phyloP scores from a whole-genome alignment of 768 basidiomycete species.

The Naganishia onofrii region DNA sequence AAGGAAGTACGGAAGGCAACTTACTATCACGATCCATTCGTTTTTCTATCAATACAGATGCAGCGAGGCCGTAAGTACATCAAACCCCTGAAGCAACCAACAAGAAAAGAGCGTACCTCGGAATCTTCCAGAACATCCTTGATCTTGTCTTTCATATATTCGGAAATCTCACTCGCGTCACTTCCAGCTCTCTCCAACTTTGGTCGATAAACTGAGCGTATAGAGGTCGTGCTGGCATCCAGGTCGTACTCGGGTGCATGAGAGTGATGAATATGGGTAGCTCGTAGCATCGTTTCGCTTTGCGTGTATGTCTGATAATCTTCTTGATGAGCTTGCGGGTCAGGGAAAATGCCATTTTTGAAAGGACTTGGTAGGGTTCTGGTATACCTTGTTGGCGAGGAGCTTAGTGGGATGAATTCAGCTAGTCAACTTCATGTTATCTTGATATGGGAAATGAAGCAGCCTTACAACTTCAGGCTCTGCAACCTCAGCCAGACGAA shows the following conservation, averaged over 20 bases:
- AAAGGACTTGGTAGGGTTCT: neutral
- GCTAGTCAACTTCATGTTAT: neutral
- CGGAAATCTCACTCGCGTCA: neutral
- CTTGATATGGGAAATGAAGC: neutral
- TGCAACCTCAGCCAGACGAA: too few species aligned
- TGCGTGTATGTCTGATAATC: neutral
- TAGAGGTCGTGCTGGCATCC: neutral
- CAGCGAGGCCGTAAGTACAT: too few species aligned
- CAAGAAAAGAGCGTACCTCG: neutral
- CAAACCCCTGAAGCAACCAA: too few species aligned
- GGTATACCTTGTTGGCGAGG: neutral
- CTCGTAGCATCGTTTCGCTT: neutral
- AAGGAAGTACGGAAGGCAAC: neutral
- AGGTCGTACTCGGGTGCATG: neutral
- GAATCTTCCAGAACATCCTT: neutral
- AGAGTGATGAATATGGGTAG: neutral
- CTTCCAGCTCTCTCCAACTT: neutral
- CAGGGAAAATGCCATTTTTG: neutral
- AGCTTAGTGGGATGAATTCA: neutral
- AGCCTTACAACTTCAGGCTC: too few species aligned
- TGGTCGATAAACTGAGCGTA: neutral
- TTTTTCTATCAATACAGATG: too few species aligned
- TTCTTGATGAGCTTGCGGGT: neutral
- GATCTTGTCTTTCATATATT: constrained; percentile 3
- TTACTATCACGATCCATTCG: neutral